phyloP scores from a whole-genome alignment of 1,284 basidiomycete genomes.

The Malassezia equina region DNA sequence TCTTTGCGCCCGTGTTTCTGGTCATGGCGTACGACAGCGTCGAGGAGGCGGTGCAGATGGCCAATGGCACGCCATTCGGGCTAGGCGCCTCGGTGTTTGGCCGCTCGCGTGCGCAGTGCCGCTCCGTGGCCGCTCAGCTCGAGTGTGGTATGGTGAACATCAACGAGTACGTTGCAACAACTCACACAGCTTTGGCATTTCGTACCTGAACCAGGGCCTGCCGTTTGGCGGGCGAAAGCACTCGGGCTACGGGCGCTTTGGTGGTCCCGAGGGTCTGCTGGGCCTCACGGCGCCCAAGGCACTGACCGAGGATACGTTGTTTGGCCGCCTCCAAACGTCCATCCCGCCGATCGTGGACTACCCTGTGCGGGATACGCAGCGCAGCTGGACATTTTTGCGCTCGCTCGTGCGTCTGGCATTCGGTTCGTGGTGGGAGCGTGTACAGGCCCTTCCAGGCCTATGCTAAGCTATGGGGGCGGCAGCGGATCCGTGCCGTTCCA shows the following conservation, averaged over 20 bases:
- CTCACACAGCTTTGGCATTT: conserved; percentile 61
- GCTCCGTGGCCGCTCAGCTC: conserved; percentile 65
- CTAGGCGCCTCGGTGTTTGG: conserved; percentile 96
- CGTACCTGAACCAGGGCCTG: conserved; percentile 79
- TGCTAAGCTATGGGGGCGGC: not conserved
- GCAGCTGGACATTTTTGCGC: conserved; percentile 13
- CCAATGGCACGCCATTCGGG: conserved; percentile 76
- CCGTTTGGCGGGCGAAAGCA: conserved; percentile 82
- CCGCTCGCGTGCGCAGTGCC: conserved; percentile 62
- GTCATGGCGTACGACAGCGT: conserved; percentile 52
- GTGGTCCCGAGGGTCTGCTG: conserved; percentile 78
- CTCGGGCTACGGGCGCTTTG: conserved; percentile 30
- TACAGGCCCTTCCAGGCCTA: not conserved
- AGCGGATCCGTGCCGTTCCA: conserved; percentile 38
- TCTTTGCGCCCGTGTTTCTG: conserved; percentile 42
- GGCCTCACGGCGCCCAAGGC: conserved; percentile 76
- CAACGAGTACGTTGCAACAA: conserved; percentile 51
- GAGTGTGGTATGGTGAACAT: conserved; percentile 93
- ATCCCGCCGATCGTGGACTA: conserved; percentile 58
- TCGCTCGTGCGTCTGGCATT: conserved; percentile 15
- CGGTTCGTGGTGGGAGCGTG: not conserved
- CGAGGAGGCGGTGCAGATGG: conserved; percentile 73
- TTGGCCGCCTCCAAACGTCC: conserved; percentile 65
- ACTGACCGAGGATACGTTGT: conserved; percentile 73
- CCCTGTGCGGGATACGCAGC: conserved; percentile 25